phyloP scores from a whole-genome alignment of 768 basidiomycete genomes.

The Mycena albidolilacea region DNA sequence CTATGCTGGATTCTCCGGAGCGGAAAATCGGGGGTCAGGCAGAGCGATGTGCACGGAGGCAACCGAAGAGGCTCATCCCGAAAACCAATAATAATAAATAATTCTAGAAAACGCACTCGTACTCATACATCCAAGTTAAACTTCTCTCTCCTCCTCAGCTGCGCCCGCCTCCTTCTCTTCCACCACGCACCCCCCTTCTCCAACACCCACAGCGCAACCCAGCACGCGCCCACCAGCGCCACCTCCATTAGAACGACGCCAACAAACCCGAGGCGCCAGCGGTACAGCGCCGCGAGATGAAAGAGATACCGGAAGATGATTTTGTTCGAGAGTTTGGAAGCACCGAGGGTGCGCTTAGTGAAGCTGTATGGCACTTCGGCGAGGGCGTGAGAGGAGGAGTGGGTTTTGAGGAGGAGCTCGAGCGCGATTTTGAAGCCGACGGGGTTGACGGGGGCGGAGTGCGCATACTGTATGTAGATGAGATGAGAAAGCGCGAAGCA shows the following conservation, averaged over 20 bases:
- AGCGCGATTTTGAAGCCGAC: constrained; percentile 35
- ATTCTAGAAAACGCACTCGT: not conserved
- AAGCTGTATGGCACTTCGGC: constrained; percentile 25
- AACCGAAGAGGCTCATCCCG: too few species aligned
- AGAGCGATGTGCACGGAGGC: too few species aligned
- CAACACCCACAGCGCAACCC: not conserved
- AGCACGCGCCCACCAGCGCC: not conserved
- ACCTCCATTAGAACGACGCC: not conserved
- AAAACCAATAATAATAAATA: not conserved
- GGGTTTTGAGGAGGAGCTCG: constrained; percentile 24
- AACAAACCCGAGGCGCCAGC: constrained; percentile 10
- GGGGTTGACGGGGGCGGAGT: constrained; percentile 11
- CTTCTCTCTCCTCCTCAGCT: not conserved
- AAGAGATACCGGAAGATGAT: constrained; percentile 2
- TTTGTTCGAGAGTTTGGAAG: constrained; percentile 11
- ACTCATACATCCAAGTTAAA: not conserved
- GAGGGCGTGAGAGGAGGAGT: not conserved
- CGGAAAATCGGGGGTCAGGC: not conserved
- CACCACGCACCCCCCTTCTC: not conserved
- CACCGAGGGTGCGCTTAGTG: constrained; percentile 13
- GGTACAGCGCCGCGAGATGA: constrained; percentile 8
- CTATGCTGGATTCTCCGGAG: too few species aligned
- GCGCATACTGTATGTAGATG: not conserved
- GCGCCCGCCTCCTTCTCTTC: not conserved
- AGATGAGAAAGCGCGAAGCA: not conserved